A percentile compares a stretch with the other conserved stretches of the same genome.
Evolutionary conservation across 2,329 filamentous ascomycete genomes (phyloP).

Genomic region (Ophiocordyceps australis): DNA sequence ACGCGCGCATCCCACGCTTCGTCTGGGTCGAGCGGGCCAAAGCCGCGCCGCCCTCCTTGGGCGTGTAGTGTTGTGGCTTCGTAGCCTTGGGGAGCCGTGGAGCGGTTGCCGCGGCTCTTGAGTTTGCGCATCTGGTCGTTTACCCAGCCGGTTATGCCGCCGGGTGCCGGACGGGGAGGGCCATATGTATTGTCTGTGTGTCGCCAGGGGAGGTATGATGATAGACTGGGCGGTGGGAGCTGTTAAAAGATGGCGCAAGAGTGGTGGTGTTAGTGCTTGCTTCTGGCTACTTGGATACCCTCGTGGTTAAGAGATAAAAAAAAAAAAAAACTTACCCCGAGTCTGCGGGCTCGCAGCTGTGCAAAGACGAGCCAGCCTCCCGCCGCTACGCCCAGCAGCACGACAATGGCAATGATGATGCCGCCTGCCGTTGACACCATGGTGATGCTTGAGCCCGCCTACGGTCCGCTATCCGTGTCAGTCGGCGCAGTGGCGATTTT

Average conservation of each 20-base stretch:
- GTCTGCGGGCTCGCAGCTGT: slow-evolving; percentile 51
- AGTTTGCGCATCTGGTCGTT: slow-evolving; percentile 45
- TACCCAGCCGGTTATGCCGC: slow-evolving; percentile 57
- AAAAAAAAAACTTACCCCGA: slow-evolving; percentile 45
- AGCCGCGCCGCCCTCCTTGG: slow-evolving; percentile 30
- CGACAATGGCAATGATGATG: slow-evolving; percentile 54
- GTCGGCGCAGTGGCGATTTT: too few relatives aligned
- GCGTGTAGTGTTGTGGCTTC: too few relatives aligned
- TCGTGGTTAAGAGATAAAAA: too few relatives aligned
- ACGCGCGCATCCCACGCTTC: slow-evolving; percentile 76
- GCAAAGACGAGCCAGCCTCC: slow-evolving; percentile 53
- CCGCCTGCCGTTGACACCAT: slow-evolving; percentile 45
- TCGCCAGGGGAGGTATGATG: slow-evolving; percentile 56
- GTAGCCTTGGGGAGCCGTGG: slow-evolving; percentile 54
- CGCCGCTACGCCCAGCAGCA: slow-evolving; percentile 37
- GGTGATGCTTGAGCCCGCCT: too few relatives aligned
- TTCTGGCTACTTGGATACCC: too few relatives aligned
- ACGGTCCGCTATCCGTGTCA: too few relatives aligned
- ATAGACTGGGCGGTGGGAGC: slow-evolving; percentile 52
- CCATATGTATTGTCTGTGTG: slow-evolving; percentile 26
- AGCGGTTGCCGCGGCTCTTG: slow-evolving; percentile 45
- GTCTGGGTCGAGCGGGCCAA: slow-evolving; percentile 59
- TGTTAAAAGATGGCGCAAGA: slow-evolving; percentile 9
- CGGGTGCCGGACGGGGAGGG: slow-evolving; percentile 33
- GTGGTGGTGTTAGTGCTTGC: neutral